Evolutionary conservation across 441 rosid genomes (phyloP).

Genomic region (Syzygium malaccense): DNA sequence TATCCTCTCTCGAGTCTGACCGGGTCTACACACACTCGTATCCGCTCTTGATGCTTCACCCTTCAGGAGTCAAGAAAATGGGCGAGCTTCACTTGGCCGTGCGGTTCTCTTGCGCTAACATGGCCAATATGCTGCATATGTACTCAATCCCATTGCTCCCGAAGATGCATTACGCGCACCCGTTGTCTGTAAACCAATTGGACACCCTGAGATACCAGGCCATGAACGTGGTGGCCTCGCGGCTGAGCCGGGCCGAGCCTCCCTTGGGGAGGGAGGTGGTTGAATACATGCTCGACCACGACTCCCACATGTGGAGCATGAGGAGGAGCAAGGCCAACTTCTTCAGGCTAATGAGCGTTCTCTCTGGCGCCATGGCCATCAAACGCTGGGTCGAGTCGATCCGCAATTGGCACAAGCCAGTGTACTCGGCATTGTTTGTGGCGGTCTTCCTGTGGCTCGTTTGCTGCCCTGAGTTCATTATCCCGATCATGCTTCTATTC

Average conservation of each 20-base stretch:
- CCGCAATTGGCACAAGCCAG: slow-evolving; percentile 37
- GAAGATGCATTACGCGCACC: slow-evolving; percentile 45
- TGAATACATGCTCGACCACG: slow-evolving; percentile 49
- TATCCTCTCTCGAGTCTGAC: slow-evolving; percentile 33
- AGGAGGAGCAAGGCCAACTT: slow-evolving; percentile 57
- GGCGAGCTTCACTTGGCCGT: slow-evolving; percentile 55
- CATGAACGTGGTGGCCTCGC: slow-evolving; percentile 24
- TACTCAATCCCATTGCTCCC: slow-evolving; percentile 39
- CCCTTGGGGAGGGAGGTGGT: slow-evolving; percentile 47
- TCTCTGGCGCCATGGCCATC: slow-evolving; percentile 27
- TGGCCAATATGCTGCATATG: slow-evolving; percentile 35
- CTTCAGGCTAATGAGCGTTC: slow-evolving; percentile 30
- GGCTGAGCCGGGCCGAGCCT: slow-evolving; percentile 39
- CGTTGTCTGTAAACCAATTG: slow-evolving; percentile 28
- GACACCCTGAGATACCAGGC: slow-evolving; percentile 42
- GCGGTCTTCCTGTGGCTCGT: slow-evolving; percentile 26
- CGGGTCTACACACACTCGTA: slow-evolving; percentile 52
- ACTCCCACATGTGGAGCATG: slow-evolving; percentile 54
- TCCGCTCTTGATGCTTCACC: slow-evolving; percentile 38
- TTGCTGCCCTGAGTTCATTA: slow-evolving; percentile 31
- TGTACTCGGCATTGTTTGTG: slow-evolving; percentile 30
- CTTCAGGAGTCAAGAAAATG: slow-evolving; percentile 37
- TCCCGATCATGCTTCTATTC: slow-evolving; percentile 27
- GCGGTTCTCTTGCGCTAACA: slow-evolving; percentile 33
- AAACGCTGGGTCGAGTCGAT: slow-evolving; percentile 21